Percentiles rank a stretch among this genome's conserved stretches.
Conservation (phyloP, 768 basidiomycete species). For the Psilocybe cubensis region DNA sequence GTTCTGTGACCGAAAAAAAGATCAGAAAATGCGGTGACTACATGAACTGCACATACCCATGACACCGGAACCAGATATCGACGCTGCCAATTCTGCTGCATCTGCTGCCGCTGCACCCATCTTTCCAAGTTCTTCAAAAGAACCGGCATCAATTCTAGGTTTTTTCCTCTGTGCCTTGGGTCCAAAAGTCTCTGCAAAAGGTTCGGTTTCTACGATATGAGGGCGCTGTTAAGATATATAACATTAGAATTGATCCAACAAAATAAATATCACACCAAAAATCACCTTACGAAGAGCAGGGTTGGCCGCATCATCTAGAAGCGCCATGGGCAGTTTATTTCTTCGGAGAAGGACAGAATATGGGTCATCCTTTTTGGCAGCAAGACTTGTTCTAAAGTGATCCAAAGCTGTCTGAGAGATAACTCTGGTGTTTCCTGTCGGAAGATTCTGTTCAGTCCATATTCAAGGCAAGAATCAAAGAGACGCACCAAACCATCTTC, state of each 20-base stretch:
- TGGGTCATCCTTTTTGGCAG: constrained; percentile 86
- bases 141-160: constrained; percentile 85
- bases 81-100: constrained; percentile 50
- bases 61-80: constrained; percentile 39
- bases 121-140: constrained; percentile 88
- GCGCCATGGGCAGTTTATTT: constrained; percentile 97
- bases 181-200: constrained; percentile 93
- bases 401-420: constrained; percentile 96
- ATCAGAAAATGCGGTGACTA: background rate
- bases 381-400: constrained; percentile 92
- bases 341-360: constrained; percentile 93
- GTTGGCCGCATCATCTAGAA: constrained; percentile 89
- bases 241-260: background rate
- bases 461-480: constrained; percentile 8
- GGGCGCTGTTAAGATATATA: constrained; percentile 63
- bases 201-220: constrained; percentile 96
- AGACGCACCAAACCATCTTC: constrained; percentile 93
- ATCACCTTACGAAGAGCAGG: constrained; percentile 76
- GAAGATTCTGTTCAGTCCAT: constrained; percentile 1
- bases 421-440: constrained; percentile 92
- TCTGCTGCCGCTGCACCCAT: constrained; percentile 58
- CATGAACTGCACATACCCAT: constrained; percentile 43
- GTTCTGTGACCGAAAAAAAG: constrained; percentile 35
- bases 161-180: constrained; percentile 94
- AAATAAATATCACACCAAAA: too few relatives aligned